Conservation (phyloP, 352 stramenopile species). For the Globisporangium recalcitrans region DNA sequence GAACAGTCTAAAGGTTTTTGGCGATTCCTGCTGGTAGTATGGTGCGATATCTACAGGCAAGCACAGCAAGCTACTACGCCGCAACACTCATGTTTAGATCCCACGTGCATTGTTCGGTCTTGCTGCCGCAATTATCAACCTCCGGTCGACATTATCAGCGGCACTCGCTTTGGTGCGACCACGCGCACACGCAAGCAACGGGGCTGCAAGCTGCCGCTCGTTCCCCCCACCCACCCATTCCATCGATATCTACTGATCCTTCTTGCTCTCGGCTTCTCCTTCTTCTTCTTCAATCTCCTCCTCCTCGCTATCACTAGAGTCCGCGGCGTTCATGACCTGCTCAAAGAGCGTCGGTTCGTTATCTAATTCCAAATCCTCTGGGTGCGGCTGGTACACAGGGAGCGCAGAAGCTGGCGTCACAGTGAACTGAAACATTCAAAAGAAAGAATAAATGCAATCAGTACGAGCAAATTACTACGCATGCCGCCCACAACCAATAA, state of each 20-base stretch:
- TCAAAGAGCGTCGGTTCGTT: slow-evolving; percentile 99
- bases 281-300: slow-evolving; percentile 26
- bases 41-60: too few relatives aligned
- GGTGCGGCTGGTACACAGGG: slow-evolving; percentile 95
- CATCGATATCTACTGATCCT: slow-evolving; percentile 48
- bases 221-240: not conserved
- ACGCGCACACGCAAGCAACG: not conserved
- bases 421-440: slow-evolving; percentile 68
- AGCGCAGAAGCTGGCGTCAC: slow-evolving; percentile 90
- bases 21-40: too few relatives aligned
- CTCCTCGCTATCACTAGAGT: slow-evolving; percentile 86
- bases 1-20: too few relatives aligned
- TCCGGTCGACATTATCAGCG: not conserved
- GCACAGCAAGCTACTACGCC: too few relatives aligned
- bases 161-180: not conserved
- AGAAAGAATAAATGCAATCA: slow-evolving; percentile 14
- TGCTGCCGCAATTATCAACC: slow-evolving; percentile 4
- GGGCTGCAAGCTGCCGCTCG: not conserved
- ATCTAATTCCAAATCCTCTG: slow-evolving; percentile 98
- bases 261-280: slow-evolving; percentile 34
- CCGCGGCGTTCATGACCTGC: slow-evolving; percentile 89
- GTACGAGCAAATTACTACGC: slow-evolving; percentile 1
- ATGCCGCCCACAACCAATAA: slow-evolving; percentile 1
- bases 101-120: slow-evolving; percentile 8
- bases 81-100: too few relatives aligned